Percentiles rank a stretch among this genome's conserved stretches.
phyloP scores from a whole-genome alignment of 768 basidiomycete species.

The Pisolithus orientalis region DNA sequence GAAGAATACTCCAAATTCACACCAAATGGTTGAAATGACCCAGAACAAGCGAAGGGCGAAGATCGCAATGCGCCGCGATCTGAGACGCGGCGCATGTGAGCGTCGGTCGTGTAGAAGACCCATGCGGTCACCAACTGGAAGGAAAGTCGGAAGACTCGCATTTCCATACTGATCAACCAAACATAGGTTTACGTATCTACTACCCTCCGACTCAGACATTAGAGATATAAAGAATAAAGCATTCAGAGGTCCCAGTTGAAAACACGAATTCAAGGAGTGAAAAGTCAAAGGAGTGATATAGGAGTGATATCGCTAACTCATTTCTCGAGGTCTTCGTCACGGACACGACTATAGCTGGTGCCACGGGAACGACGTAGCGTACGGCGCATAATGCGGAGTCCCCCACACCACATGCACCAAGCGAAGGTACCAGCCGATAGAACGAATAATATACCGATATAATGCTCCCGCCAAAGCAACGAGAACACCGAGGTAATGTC shows the following conservation, averaged over 20 bases:
- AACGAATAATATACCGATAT: constrained; percentile 24
- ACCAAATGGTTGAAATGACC: constrained; percentile 57
- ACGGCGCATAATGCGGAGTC: constrained; percentile 32
- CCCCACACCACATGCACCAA: constrained; percentile 48
- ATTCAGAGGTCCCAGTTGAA: too few relatives aligned
- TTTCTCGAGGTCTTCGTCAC: constrained; percentile 46
- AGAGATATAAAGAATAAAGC: too few relatives aligned
- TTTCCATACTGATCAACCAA: too few relatives aligned
- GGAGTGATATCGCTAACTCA: constrained; percentile 21
- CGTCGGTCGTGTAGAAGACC: constrained; percentile 24
- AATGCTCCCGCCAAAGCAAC: constrained; percentile 10
- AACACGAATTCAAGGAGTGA: too few relatives aligned
- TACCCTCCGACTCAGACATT: too few relatives aligned
- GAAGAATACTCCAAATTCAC: constrained; percentile 55
- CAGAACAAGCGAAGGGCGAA: constrained; percentile 46
- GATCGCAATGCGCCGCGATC: constrained; percentile 27
- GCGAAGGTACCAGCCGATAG: constrained; percentile 40
- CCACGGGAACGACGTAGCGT: constrained; percentile 31
- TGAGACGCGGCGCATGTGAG: constrained; percentile 15
- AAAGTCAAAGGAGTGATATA: too few relatives aligned
- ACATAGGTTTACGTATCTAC: too few relatives aligned
- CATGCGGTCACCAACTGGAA: constrained; percentile 10
- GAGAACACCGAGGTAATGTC: constrained; percentile 4
- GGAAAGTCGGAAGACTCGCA: too few relatives aligned
- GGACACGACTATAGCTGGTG: constrained; percentile 40